phyloP scores from a whole-genome alignment of 345 rosid genomes.

The Pistacia integerrima region DNA sequence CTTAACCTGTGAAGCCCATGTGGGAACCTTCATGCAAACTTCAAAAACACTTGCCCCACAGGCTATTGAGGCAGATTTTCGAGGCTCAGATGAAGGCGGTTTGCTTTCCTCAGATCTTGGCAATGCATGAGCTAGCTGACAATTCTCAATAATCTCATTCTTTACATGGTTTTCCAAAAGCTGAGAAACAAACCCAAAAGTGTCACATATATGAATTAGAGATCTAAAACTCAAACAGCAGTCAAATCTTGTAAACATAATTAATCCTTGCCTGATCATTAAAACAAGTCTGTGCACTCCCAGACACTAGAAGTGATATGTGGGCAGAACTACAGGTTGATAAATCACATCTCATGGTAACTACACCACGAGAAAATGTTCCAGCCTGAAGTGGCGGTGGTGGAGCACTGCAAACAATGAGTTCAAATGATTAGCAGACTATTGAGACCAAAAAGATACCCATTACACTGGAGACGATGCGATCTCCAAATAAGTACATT shows the following conservation, averaged over 20 bases:
- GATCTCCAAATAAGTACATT: neutral
- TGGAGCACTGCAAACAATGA: constrained; percentile 76
- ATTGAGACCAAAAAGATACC: neutral
- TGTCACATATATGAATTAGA: neutral
- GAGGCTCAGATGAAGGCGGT: constrained; percentile 61
- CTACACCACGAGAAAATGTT: constrained; percentile 94
- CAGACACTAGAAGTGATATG: constrained; percentile 89
- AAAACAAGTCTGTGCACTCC: constrained; percentile 97
- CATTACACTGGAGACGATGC: neutral
- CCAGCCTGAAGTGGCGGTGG: constrained; percentile 99
- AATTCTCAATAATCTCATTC: constrained; percentile 80
- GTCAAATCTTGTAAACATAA: constrained; percentile 7
- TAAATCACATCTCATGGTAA: constrained; percentile 97
- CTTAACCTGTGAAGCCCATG: constrained; percentile 97
- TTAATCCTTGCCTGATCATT: constrained; percentile 82
- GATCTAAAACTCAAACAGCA: neutral
- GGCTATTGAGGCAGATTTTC: constrained; percentile 89
- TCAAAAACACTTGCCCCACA: constrained; percentile 95
- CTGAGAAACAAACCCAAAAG: constrained; percentile 42
- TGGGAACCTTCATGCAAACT: constrained; percentile 89
- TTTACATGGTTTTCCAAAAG: constrained; percentile 95
- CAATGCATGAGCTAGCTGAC: constrained; percentile 70
- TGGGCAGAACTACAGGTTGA: constrained; percentile 92
- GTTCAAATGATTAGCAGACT: constrained; percentile 1
- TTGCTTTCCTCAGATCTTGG: constrained; percentile 58